Base-by-base conservation (phyloP, 306 rosid genomes). In the Dryas alaskensis region DNA sequence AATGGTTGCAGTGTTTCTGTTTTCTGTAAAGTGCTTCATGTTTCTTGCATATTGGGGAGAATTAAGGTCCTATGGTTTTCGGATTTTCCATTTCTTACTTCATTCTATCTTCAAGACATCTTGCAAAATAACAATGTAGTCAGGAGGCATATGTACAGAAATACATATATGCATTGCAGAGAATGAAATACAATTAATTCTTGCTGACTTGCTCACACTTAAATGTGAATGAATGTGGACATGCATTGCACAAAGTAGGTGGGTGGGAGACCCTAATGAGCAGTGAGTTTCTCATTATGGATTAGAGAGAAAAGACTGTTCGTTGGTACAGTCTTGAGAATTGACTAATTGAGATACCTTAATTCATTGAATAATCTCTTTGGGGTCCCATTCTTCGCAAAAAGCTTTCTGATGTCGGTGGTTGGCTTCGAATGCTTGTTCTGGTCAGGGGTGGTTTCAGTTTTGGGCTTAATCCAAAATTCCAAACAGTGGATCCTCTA, bases 1-100 rank as follows among this genome's bases (percentile, higher is more conserved):
- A 46, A 70, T 73, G 71, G 81, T 76, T 75, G 79, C 81, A 37
- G 72, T 74, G 31, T 80, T 70, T 47, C 46, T 70, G 64, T 72
- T 79, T 74, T 49, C 67, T 70, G 75, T 79, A 11, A 60, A 83
- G 77, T 65, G 73, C 40, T 72, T 66, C 67, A 31, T 77, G 64
- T 49, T 65, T 69, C n/a, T 69, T 58, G 16, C 22, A 17, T 22
- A 60, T 25, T 67, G 53, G n/a, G 63, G 49, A 27, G 57, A 72
- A 19, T 47, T 48, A 43, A 27, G 19, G 47, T 50, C 63, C 45
- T 57, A 40, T 8, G 47, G 17, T 47, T 72, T 72, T 9, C 57
- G 22, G 55, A 2, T 12, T 68, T 27, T 47, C 4, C 2, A 40
- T 54, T 54, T 70, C 11, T 53, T 42, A n/a, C 14, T 64, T 64